phyloP scores from a whole-genome alignment of 441 rosid genomes.

The Bruguiera hainesii region DNA sequence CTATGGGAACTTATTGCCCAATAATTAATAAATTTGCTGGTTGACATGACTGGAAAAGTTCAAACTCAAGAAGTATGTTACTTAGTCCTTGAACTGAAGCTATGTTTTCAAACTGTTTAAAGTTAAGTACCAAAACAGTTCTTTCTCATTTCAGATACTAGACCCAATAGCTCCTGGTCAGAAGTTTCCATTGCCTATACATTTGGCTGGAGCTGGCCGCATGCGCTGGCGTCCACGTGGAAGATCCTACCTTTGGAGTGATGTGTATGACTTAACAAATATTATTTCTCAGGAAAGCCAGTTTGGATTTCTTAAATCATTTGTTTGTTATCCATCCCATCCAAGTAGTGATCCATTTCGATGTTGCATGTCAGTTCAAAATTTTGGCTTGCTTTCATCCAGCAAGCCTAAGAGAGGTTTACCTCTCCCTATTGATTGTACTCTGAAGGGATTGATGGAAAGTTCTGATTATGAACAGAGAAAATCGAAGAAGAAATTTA shows the following conservation, averaged over 20 bases:
- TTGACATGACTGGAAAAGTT: neutral
- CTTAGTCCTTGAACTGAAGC: neutral
- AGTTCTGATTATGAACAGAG: constrained; percentile 33
- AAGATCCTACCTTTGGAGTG: constrained; percentile 88
- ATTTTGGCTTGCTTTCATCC: constrained; percentile 49
- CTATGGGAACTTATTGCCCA: no score
- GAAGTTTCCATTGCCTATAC: constrained; percentile 88
- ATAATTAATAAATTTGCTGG: no score
- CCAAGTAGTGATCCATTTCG: constrained; percentile 90
- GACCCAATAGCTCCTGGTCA: constrained; percentile 94
- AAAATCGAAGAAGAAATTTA: constrained; percentile 42
- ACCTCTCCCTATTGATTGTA: constrained; percentile 26
- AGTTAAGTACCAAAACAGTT: neutral
- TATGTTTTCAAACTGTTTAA: neutral
- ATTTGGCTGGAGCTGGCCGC: constrained; percentile 90
- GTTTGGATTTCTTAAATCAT: constrained; percentile 74
- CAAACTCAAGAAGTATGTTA: neutral
- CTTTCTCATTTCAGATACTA: constrained; percentile 54
- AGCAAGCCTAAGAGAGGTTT: constrained; percentile 35
- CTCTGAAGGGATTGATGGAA: constrained; percentile 32
- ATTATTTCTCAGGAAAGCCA: constrained; percentile 78
- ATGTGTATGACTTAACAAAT: constrained; percentile 72
- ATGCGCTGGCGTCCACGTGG: constrained; percentile 96
- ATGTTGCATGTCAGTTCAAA: constrained; percentile 77
- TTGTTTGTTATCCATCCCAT: constrained; percentile 94